These are phyloP conservation scores for Corylus heterophylla DNA, from an alignment of 306 rosid species.

Conservation along the genomic window DNA sequence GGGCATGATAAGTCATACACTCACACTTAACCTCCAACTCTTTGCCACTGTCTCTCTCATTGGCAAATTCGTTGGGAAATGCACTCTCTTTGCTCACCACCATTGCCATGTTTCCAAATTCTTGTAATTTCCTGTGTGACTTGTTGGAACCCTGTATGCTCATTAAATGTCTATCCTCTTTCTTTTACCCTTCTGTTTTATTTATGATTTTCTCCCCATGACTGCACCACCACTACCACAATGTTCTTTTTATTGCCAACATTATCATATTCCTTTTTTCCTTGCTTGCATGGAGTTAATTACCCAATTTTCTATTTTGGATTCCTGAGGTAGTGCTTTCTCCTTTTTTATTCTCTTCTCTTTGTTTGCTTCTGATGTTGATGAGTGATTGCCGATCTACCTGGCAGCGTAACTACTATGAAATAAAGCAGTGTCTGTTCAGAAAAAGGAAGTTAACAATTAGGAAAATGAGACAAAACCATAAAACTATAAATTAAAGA, in stretches of 20 bases:
- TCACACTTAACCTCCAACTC: slow-evolving; percentile 17
- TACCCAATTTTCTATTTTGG: neutral
- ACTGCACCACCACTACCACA: neutral
- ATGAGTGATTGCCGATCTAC: neutral
- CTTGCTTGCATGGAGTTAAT: neutral
- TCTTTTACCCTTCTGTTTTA: neutral
- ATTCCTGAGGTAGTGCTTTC: neutral
- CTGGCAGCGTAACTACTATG: neutral
- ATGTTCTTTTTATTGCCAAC: neutral
- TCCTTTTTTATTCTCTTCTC: neutral
- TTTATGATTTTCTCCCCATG: neutral
- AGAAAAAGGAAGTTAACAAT: neutral
- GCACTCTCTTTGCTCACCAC: neutral
- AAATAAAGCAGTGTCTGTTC: neutral
- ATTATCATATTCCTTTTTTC: neutral
- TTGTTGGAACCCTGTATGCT: neutral
- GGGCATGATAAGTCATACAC: slow-evolving; percentile 14
- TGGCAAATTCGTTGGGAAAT: neutral
- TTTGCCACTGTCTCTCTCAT: slow-evolving; percentile 16
- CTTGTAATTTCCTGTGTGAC: neutral
- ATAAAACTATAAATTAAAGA: neutral
- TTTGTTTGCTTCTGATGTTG: neutral
- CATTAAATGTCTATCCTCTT: neutral
- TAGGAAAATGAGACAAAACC: neutral
- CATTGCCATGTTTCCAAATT: neutral